A percentile compares a stretch with the other conserved stretches of the same genome.
phyloP scores from a whole-genome alignment of 805 yeast genomes.

The Aciculoconidium aculeatum region DNA sequence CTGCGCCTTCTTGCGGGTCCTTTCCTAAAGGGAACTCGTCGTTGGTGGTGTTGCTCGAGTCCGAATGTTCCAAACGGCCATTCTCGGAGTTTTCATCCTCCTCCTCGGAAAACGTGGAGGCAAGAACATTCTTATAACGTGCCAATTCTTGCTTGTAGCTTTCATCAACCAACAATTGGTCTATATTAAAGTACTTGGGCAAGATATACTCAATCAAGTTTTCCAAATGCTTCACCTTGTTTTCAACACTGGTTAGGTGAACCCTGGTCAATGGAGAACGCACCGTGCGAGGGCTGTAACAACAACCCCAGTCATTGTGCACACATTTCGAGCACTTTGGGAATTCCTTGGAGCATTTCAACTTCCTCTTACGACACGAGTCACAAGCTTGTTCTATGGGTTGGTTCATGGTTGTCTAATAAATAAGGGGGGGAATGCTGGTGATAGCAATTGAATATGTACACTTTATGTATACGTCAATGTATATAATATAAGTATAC shows the following conservation, averaged over 20 bases:
- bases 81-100: conserved; percentile 4
- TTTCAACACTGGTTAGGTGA: conserved; percentile 72
- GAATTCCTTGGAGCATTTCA: conserved; percentile 71
- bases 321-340: conserved; percentile 76
- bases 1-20: background rate
- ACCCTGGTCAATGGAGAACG: conserved; percentile 80
- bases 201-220: conserved; percentile 27
- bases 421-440: too few relatives aligned
- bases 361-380: conserved; percentile 73
- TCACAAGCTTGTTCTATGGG: conserved; percentile 65
- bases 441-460: too few relatives aligned
- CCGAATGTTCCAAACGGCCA: conserved; percentile 4
- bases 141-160: conserved; percentile 11
- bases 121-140: conserved; percentile 5
- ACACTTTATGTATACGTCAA: too few relatives aligned
- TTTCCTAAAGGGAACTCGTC: conserved; percentile 1
- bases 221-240: conserved; percentile 26
- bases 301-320: conserved; percentile 67
- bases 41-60: conserved; percentile 4
- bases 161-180: conserved; percentile 13
- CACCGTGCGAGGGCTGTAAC: conserved; percentile 71
- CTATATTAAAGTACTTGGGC: conserved; percentile 19
- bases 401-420: conserved; percentile 4
- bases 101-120: conserved; percentile 6
- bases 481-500: too few relatives aligned